Conservation (phyloP, 768 basidiomycete species). For the Rhodocollybia butyracea region DNA sequence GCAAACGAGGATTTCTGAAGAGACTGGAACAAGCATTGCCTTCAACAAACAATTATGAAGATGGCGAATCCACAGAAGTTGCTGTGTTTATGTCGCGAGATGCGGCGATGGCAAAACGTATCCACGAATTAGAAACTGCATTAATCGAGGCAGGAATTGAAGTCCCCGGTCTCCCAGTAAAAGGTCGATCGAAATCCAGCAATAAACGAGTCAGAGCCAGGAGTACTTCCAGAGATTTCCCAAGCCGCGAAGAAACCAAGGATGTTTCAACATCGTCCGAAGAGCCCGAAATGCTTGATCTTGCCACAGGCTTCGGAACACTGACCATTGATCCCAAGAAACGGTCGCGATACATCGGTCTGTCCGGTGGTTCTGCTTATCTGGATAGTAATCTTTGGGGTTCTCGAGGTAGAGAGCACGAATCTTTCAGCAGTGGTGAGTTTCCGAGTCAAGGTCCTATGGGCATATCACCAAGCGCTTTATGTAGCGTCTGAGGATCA, state of each 20-base stretch:
- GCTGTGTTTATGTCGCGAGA: conserved; percentile 23
- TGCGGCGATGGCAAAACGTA: conserved; percentile 21
- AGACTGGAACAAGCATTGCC: conserved; percentile 22
- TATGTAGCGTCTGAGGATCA: background rate
- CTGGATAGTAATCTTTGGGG: conserved; percentile 20
- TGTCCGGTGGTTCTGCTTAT: conserved; percentile 20
- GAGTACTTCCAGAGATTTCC: background rate
- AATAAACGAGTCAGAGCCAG: conserved; percentile 8
- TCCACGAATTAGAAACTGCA: conserved; percentile 22
- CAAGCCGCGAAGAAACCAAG: background rate
- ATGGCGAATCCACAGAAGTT: conserved; percentile 14
- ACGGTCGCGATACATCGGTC: conserved; percentile 20
- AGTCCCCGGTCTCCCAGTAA: conserved; percentile 6
- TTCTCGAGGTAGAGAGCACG: background rate
- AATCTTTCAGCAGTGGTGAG: background rate
- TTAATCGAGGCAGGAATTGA: conserved; percentile 13
- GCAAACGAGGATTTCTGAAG: conserved; percentile 21
- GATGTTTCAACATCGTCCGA: background rate
- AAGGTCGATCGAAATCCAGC: background rate
- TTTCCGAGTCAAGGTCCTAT: too few relatives aligned
- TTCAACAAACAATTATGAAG: conserved; percentile 4
- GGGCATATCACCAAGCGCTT: too few relatives aligned
- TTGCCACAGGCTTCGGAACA: conserved; percentile 20
- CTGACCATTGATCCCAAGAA: conserved; percentile 22
- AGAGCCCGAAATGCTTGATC: conserved; percentile 13